Percentiles rank a stretch among this genome's conserved stretches.
Evolutionary conservation across 805 yeast species (phyloP).

Genomic region (Suhomyces tanzawaensis): DNA sequence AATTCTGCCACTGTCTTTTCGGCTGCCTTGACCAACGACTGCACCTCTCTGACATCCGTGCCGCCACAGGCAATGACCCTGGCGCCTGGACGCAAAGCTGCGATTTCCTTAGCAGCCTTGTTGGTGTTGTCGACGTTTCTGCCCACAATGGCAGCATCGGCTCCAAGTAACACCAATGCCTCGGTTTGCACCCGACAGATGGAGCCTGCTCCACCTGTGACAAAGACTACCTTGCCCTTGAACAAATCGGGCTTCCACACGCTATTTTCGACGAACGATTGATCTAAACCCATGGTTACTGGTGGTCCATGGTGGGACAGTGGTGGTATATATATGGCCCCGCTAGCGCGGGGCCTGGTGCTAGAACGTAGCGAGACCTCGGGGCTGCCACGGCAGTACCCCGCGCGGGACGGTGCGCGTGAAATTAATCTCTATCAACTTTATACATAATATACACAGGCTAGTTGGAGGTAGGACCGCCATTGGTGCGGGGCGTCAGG

Average conservation of each 20-base stretch:
- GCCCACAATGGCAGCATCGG: conserved; percentile 29
- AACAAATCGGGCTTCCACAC: conserved; percentile 26
- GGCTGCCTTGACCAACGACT: conserved; percentile 22
- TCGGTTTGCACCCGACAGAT: conserved; percentile 30
- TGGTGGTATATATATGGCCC: no score
- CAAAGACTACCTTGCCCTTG: conserved; percentile 30
- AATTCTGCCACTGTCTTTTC: conserved; percentile 26
- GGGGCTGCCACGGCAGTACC: no score
- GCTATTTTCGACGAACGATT: conserved; percentile 17
- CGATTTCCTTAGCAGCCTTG: conserved; percentile 22
- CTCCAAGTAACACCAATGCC: conserved; percentile 27
- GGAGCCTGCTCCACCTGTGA: conserved; percentile 31
- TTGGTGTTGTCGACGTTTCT: conserved; percentile 25
- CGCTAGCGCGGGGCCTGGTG: no score
- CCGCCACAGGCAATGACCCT: conserved; percentile 22
- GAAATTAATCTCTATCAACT: no score
- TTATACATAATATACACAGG: no score
- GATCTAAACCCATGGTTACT: conserved; percentile 16
- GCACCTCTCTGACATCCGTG: conserved; percentile 24
- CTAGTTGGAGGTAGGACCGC: no score
- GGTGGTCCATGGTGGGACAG: no score
- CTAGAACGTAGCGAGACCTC: no score
- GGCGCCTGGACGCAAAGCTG: conserved; percentile 23
- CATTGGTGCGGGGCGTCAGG: no score
- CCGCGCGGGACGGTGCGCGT: no score